Evolutionary conservation across 2,329 filamentous ascomycete species (phyloP).

Genomic region (Metarhizium robertsii): DNA sequence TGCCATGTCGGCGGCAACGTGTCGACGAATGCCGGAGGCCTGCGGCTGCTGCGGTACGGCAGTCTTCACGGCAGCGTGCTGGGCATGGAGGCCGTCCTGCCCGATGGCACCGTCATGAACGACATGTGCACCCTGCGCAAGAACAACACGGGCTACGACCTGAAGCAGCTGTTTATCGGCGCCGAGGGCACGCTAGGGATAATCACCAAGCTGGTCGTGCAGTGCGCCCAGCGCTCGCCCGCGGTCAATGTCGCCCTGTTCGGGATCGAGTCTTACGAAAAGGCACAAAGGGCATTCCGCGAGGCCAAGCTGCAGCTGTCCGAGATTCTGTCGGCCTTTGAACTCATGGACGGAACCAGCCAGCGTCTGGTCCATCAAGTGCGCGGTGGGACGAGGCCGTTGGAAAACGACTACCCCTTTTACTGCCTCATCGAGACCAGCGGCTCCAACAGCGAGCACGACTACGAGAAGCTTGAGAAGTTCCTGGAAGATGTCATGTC

Average conservation of each 20-base stretch:
- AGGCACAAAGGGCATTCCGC: slow-evolving; percentile 76
- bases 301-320: slow-evolving; percentile 85
- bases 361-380: slow-evolving; percentile 70
- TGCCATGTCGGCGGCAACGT: slow-evolving; percentile 96
- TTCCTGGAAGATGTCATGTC: slow-evolving; percentile 92
- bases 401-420: slow-evolving; percentile 81
- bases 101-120: slow-evolving; percentile 85
- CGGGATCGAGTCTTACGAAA: slow-evolving; percentile 80
- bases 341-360: slow-evolving; percentile 84
- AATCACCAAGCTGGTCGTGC: slow-evolving; percentile 80
- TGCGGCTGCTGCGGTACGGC: slow-evolving; percentile 84
- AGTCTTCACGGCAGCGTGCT: slow-evolving; percentile 89
- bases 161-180: slow-evolving; percentile 95
- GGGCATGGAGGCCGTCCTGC: slow-evolving; percentile 85
- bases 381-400: slow-evolving; percentile 69
- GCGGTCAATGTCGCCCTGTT: slow-evolving; percentile 95
- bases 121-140: slow-evolving; percentile 84
- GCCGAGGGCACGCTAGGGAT: slow-evolving; percentile 92
- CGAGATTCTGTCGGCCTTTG: slow-evolving; percentile 94
- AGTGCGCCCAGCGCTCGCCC: slow-evolving; percentile 78
- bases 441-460: slow-evolving; percentile 88
- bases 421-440: slow-evolving; percentile 97
- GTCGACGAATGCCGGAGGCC: slow-evolving; percentile 87
- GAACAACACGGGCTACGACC: slow-evolving; percentile 97
- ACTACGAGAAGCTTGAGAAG: slow-evolving; percentile 78